These are phyloP conservation scores for Ophiostoma himal-ulmi DNA, from an alignment of 2,329 filamentous ascomycete genomes.

Conservation along the genomic window DNA sequence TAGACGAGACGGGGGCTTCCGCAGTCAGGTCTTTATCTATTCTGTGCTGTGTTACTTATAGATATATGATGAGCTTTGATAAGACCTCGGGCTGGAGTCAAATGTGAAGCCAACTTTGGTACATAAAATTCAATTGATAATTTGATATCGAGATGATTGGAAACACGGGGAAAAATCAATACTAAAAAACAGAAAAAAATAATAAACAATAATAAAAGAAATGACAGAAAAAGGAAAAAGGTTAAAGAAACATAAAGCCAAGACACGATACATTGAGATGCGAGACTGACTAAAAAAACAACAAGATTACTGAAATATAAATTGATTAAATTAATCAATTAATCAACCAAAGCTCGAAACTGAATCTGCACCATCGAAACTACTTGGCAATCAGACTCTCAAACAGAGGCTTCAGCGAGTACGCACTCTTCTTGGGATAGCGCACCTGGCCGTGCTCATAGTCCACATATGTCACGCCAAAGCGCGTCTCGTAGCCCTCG, in stretches of 20 bases:
- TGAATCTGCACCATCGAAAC: not conserved
- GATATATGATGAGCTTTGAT: not conserved
- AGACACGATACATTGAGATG: too few species aligned
- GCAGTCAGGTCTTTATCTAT: not conserved
- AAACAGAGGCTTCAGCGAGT: conserved; percentile 64
- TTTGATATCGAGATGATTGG: too few species aligned
- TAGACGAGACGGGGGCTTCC: not conserved
- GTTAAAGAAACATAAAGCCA: too few species aligned
- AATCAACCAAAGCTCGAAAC: not conserved
- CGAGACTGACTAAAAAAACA: not conserved
- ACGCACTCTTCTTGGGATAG: conserved; percentile 77
- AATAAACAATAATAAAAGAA: not conserved
- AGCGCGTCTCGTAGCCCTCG: conserved; percentile 83
- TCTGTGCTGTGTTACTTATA: too few species aligned
- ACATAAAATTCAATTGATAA: not conserved
- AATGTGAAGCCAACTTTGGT: not conserved
- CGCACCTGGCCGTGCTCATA: conserved; percentile 74
- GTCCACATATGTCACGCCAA: conserved; percentile 79
- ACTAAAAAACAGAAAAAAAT: not conserved
- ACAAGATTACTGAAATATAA: not conserved
- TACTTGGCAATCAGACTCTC: conserved; percentile 54
- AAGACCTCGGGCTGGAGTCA: not conserved
- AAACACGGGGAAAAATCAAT: not conserved
- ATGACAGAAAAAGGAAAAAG: too few species aligned
- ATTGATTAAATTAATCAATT: too few species aligned